Percentiles rank a stretch among this genome's conserved stretches.
phyloP scores from a whole-genome alignment of 2,329 filamentous ascomycete species.

The Rhytidhysteron rufulum region DNA sequence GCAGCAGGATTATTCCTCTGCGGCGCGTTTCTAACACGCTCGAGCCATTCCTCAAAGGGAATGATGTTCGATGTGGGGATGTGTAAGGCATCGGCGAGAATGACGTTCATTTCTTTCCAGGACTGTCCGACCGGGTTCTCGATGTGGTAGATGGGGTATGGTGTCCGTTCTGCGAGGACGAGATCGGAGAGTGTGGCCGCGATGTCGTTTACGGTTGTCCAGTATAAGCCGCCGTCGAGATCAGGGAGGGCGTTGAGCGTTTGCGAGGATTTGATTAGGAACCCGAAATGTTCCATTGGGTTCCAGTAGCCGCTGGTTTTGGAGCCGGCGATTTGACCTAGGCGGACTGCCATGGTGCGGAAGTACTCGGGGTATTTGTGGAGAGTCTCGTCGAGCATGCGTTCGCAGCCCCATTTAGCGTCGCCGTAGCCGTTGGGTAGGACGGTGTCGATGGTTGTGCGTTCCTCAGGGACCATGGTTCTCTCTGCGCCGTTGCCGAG shows the following conservation, averaged over 20 bases:
- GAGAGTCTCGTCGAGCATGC: slow-evolving; percentile 48
- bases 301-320: slow-evolving; percentile 54
- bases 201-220: slow-evolving; percentile 46
- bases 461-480: slow-evolving; percentile 43
- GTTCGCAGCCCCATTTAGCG: slow-evolving; percentile 51
- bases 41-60: slow-evolving; percentile 41
- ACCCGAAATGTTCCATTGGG: slow-evolving; percentile 47
- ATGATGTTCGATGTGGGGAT: slow-evolving; percentile 28
- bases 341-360: slow-evolving; percentile 42
- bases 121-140: slow-evolving; percentile 43
- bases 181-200: slow-evolving; percentile 35
- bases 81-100: slow-evolving; percentile 27
- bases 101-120: slow-evolving; percentile 35
- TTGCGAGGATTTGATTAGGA: slow-evolving; percentile 50
- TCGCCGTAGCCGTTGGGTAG: slow-evolving; percentile 51
- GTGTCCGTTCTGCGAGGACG: slow-evolving; percentile 12
- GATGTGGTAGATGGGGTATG: slow-evolving; percentile 42
- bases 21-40: slow-evolving; percentile 25
- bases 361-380: slow-evolving; percentile 42
- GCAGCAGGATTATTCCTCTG: slow-evolving; percentile 28
- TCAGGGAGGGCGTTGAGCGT: slow-evolving; percentile 42
- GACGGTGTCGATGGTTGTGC: slow-evolving; percentile 36
- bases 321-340: slow-evolving; percentile 54
- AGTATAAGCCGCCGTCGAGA: slow-evolving; percentile 39
- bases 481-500: slow-evolving; percentile 16